phyloP scores from a whole-genome alignment of 176 grass and related monocot species.

The bread wheat (Triticum aestivum) region DNA sequence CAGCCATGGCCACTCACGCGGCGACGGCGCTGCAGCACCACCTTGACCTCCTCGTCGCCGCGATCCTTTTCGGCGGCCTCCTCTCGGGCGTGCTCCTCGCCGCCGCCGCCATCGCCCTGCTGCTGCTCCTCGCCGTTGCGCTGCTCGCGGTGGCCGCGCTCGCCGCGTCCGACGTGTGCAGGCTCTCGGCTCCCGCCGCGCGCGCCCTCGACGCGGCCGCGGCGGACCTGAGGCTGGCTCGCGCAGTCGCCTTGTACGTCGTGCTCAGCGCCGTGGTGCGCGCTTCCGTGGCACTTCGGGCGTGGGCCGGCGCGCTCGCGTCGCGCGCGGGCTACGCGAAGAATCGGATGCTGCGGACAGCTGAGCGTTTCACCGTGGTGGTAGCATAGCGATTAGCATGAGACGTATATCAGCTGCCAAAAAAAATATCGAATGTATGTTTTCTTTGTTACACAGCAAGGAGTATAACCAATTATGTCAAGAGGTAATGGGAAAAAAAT shows the following conservation, averaged over 20 bases:
- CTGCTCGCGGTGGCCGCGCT: constrained; percentile 34
- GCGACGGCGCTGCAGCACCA: constrained; percentile 19
- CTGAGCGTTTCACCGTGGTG: neutral
- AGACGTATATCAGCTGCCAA: too few relatives aligned
- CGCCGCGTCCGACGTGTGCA: constrained; percentile 19
- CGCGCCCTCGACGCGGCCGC: neutral
- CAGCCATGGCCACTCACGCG: neutral
- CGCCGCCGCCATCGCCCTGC: constrained; percentile 23
- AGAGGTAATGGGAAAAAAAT: too few relatives aligned
- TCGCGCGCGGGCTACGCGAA: neutral
- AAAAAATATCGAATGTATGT: too few relatives aligned
- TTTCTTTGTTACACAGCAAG: too few relatives aligned
- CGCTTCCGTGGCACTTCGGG: neutral
- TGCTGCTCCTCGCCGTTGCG: constrained; percentile 24
- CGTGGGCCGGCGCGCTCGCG: neutral
- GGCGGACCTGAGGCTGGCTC: constrained; percentile 50
- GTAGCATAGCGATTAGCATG: too few relatives aligned
- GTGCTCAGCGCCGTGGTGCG: constrained; percentile 24
- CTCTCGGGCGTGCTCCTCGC: constrained; percentile 37
- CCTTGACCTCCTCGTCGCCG: constrained; percentile 66
- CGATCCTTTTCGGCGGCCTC: constrained; percentile 44
- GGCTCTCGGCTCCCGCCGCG: neutral
- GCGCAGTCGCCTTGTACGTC: constrained; percentile 41
- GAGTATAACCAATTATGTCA: too few relatives aligned
- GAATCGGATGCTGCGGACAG: neutral